Conservation (phyloP, 176 grass and related monocot genomes). For the Aegilops tauschii region DNA sequence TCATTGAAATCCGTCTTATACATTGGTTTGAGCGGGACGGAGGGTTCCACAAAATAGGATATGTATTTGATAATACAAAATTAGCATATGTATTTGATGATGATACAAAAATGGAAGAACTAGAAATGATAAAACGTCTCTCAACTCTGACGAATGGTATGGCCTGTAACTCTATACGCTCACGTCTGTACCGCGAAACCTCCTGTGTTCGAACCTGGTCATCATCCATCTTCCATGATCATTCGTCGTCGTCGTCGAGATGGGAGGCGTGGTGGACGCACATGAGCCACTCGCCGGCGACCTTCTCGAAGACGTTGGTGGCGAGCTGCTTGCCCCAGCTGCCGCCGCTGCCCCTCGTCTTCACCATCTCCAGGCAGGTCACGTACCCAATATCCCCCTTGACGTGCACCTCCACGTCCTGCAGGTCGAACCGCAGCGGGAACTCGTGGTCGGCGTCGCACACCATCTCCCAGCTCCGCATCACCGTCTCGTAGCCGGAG, state of each 20-base stretch:
- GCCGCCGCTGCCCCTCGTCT: constrained; percentile 64
- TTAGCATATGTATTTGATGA: not conserved
- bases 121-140: not conserved
- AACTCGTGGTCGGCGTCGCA: constrained; percentile 67
- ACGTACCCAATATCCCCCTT: constrained; percentile 67
- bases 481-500: constrained; percentile 72
- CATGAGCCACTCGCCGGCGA: constrained; percentile 73
- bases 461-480: constrained; percentile 93
- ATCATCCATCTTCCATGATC: not conserved
- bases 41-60: not conserved
- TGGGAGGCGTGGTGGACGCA: constrained; percentile 86
- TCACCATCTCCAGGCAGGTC: constrained; percentile 75
- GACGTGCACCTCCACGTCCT: constrained; percentile 71
- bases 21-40: too few species aligned
- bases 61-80: not conserved
- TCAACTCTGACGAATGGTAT: not conserved
- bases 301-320: constrained; percentile 78
- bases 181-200: not conserved
- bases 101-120: not conserved
- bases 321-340: constrained; percentile 83
- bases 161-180: not conserved
- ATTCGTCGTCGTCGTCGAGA: constrained; percentile 43
- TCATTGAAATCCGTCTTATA: too few species aligned
- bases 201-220: not conserved
- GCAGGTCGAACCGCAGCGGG: constrained; percentile 76